These are phyloP conservation scores for Mycena galopus DNA, from an alignment of 768 basidiomycete species.

Conservation along the genomic window DNA sequence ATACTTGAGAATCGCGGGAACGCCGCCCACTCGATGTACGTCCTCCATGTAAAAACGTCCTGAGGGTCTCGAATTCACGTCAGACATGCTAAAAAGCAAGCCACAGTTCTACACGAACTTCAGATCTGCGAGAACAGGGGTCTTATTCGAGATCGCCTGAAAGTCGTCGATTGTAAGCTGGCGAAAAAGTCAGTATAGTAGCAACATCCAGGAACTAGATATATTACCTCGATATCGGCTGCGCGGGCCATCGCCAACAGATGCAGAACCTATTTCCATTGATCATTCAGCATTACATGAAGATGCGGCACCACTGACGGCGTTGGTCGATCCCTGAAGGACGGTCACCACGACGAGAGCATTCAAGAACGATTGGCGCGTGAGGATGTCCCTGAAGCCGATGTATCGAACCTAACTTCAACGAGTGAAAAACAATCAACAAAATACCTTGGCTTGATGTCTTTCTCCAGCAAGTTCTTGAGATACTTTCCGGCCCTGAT, in stretches of 20 bases:
- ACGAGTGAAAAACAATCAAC: background rate
- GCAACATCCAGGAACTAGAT: too few species aligned
- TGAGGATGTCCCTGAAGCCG: constrained; percentile 69
- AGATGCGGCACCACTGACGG: constrained; percentile 59
- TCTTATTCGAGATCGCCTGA: constrained; percentile 81
- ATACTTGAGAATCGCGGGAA: constrained; percentile 89
- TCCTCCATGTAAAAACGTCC: constrained; percentile 94
- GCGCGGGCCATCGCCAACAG: constrained; percentile 88
- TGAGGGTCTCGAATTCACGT: constrained; percentile 68
- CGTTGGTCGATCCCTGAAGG: constrained; percentile 90
- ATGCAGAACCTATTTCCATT: constrained; percentile 75
- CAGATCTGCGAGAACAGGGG: constrained; percentile 89
- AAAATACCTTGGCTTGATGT: constrained; percentile 82
- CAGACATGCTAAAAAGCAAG: constrained; percentile 1
- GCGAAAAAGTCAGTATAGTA: constrained; percentile 28
- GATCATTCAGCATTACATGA: background rate
- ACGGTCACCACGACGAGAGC: constrained; percentile 85
- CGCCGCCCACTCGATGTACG: constrained; percentile 86
- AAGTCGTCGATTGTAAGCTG: constrained; percentile 88
- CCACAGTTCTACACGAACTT: constrained; percentile 57
- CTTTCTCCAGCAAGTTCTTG: constrained; percentile 78
- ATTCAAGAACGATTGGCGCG: constrained; percentile 82
- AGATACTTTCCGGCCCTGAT: constrained; percentile 82
- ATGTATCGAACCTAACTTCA: too few species aligned
- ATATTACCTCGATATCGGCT: constrained; percentile 63